Evolutionary conservation across 306 rosid genomes (phyloP), one percentile per base, ranked within the genome.

Genomic region (Castanospermum australe): DNA sequence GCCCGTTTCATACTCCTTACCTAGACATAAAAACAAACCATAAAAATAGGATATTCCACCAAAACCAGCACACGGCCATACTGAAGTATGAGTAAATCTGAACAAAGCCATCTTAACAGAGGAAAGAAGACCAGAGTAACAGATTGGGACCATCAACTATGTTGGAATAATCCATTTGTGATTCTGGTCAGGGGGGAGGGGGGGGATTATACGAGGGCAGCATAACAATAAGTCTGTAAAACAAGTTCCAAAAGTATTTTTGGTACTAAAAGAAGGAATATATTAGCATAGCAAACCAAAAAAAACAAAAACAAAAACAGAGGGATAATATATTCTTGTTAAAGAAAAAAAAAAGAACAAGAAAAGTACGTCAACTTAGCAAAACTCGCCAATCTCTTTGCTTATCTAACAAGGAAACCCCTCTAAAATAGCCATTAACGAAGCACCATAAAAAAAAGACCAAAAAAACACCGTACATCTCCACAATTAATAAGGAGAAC

Each of bases 1-100:
- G 98, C 99, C 70, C 92, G 97, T 83, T 93, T 95, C 98, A 95
- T 95, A 80, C 99, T 93, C 84, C 99, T 91, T 63, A 93, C 97
- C 99, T 92, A 63, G 24, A 74, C 42, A 82, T 81, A 41, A 56
- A 41, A 75, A 71, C 28, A 71, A 77, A 54, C 52, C 47, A 51
- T 13, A 72, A 63, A 76, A 42, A 54, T 39, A 71, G 24, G 78
- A 24, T 45, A 55, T 28, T 65, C 64, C 75, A 76, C 41, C 13
- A 84, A 64, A 75, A 39, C 18, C 54, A 67, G 51, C 22, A 7
- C 38, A 28, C 4, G 28, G 55, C 20, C 12, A 17, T 10, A 59
- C 76, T 2, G 24, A 79, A 47, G 36, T 25, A 68, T 62, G 44
- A 56, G 47, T 28, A 48, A 38, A 47, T 75, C 30, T 3, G 6